Percentiles rank a stretch among this genome's conserved stretches.
phyloP scores from a whole-genome alignment of 2,329 filamentous ascomycete species.

The Pseudocercospora pini-densiflorae region DNA sequence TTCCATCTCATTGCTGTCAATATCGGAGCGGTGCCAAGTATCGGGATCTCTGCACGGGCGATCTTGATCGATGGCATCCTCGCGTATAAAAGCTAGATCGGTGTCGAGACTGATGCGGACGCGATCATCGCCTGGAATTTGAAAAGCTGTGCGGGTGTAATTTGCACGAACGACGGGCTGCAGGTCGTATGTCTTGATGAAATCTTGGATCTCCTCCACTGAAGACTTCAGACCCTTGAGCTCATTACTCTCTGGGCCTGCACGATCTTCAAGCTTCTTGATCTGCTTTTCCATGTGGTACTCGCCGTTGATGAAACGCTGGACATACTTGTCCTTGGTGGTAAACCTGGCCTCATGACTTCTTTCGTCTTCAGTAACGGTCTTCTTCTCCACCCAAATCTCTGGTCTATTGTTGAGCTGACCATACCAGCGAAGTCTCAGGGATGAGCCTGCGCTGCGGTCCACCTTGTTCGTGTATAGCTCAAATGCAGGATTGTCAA shows the following conservation, averaged over 20 bases:
- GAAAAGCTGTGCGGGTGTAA: constrained; percentile 93
- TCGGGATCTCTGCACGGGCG: constrained; percentile 87
- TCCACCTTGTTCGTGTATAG: constrained; percentile 87
- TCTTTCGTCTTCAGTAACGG: constrained; percentile 72
- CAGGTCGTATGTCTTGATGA: constrained; percentile 76
- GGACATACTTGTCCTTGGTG: constrained; percentile 94
- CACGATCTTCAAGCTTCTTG: constrained; percentile 78
- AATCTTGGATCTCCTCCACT: constrained; percentile 76
- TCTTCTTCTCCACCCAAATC: constrained; percentile 88
- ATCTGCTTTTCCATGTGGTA: constrained; percentile 93
- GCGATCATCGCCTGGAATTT: constrained; percentile 89
- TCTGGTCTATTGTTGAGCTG: constrained; percentile 78
- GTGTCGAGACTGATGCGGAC: constrained; percentile 94
- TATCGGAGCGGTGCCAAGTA: constrained; percentile 89
- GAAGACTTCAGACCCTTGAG: constrained; percentile 72
- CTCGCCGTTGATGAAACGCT: constrained; percentile 81
- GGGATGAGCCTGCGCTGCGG: constrained; percentile 74
- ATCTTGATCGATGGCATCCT: constrained; percentile 74
- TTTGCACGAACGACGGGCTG: constrained; percentile 88
- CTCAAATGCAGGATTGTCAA: constrained; percentile 84
- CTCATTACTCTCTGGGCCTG: constrained; percentile 68
- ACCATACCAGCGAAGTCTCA: constrained; percentile 91
- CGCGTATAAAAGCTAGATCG: constrained; percentile 82
- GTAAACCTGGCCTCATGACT: constrained; percentile 80
- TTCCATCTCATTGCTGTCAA: constrained; percentile 79